Evolutionary conservation across 2,329 filamentous ascomycete genomes (phyloP).

Genomic region (Rhexocercosporidium sp.): DNA sequence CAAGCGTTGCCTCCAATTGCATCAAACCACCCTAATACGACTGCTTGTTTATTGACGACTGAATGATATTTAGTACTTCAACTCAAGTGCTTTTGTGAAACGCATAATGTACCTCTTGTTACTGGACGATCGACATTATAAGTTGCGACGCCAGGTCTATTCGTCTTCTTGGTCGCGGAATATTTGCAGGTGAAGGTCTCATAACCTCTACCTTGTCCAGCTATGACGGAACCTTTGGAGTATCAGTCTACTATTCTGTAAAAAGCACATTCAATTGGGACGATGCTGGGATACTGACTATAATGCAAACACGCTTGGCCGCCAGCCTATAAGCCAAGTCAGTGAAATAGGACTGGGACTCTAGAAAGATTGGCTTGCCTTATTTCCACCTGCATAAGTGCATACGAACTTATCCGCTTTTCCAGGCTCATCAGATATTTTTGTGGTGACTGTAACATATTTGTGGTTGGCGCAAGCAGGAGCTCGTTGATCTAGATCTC

Average conservation of each 20-base stretch:
- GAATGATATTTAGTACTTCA: no score
- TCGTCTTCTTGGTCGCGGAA: background rate
- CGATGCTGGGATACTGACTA: background rate
- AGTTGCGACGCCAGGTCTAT: background rate
- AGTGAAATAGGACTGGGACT: no score
- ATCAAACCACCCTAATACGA: conserved; percentile 1
- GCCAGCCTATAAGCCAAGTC: background rate
- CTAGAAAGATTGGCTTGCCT: no score
- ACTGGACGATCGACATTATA: conserved; percentile 13
- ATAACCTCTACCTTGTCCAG: background rate
- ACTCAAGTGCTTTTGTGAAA: no score
- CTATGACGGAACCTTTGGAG: conserved; percentile 7
- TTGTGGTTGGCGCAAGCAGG: conserved; percentile 4
- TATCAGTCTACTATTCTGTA: no score
- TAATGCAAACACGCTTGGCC: conserved; percentile 13
- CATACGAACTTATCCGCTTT: background rate
- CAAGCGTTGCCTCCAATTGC: conserved; percentile 8
- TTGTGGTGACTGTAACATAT: conserved; percentile 7
- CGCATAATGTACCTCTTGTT: no score
- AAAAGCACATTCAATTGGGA: no score
- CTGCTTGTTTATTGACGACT: no score
- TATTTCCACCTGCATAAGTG: conserved; percentile 1
- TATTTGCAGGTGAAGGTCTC: conserved; percentile 11
- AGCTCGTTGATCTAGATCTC: background rate
- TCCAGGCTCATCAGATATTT: background rate